Evolutionary conservation across 2,329 filamentous ascomycete genomes (phyloP).

Genomic region (Xylaria hypoxylon): DNA sequence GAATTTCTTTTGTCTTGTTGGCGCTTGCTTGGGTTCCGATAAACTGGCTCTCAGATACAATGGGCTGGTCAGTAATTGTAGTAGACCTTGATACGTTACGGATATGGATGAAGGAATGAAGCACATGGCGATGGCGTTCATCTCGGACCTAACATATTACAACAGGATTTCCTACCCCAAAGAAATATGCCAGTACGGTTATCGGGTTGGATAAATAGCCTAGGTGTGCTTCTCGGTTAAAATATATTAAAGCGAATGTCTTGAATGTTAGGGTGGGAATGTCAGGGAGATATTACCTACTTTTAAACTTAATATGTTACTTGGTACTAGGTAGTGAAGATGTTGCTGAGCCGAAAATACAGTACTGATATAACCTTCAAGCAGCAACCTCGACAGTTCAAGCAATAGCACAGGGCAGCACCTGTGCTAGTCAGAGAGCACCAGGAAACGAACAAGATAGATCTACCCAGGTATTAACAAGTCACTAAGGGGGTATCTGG

Average conservation of each 20-base stretch:
- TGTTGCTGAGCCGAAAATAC: not conserved
- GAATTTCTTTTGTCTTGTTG: constrained; percentile 18
- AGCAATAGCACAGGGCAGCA: too few relatives aligned
- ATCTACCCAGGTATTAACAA: not conserved
- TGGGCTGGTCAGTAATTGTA: constrained; percentile 12
- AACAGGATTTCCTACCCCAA: not conserved
- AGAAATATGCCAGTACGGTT: not conserved
- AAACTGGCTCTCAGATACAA: not conserved
- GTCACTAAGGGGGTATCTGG: not conserved
- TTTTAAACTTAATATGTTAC: not conserved
- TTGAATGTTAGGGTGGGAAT: not conserved
- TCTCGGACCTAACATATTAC: not conserved
- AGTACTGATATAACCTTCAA: not conserved
- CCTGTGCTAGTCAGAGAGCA: not conserved
- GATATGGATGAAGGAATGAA: constrained; percentile 19
- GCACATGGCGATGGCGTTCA: constrained; percentile 20
- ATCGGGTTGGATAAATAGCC: not conserved
- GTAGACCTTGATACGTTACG: constrained; percentile 12
- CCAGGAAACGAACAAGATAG: too few relatives aligned
- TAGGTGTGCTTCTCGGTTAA: not conserved
- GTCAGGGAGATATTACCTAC: not conserved
- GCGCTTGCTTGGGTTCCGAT: constrained; percentile 5
- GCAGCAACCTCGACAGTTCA: not conserved
- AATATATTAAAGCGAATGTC: not conserved
- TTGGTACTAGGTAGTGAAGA: not conserved